Conservation (phyloP, 108 stramenopile genomes). For the Fragilariopsis cylindrus region DNA sequence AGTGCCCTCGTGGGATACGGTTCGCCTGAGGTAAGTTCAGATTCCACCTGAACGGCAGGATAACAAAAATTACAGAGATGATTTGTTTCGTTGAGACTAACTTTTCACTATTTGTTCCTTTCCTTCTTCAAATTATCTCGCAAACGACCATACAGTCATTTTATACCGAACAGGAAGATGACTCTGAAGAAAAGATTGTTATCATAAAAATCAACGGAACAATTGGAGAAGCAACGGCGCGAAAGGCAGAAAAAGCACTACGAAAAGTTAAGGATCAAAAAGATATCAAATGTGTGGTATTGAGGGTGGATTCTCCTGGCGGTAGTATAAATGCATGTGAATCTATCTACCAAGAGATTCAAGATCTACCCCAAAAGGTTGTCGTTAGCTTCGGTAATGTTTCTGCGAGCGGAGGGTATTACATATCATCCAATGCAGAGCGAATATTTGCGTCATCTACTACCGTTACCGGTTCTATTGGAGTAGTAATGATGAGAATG, state of each 20-base stretch:
- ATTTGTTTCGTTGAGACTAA: no score
- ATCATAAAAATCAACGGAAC: conserved; percentile 59
- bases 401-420: conserved; percentile 82
- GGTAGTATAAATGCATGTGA: conserved; percentile 73
- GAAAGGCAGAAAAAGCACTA: conserved; percentile 44
- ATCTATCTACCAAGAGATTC: conserved; percentile 62
- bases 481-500: conserved; percentile 70
- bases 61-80: no score
- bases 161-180: conserved; percentile 5
- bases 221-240: conserved; percentile 51
- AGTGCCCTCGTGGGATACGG: not conserved
- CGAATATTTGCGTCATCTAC: conserved; percentile 71
- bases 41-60: no score
- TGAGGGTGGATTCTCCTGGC: conserved; percentile 74
- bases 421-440: conserved; percentile 60
- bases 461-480: conserved; percentile 79
- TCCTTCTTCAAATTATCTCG: not conserved
- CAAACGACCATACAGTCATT: not conserved
- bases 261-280: conserved; percentile 56
- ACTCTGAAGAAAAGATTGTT: conserved; percentile 53
- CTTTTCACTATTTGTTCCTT: no score
- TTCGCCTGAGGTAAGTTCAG: conserved; percentile 1
- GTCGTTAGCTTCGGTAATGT: conserved; percentile 76
- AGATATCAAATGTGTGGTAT: conserved; percentile 59
- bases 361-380: conserved; percentile 48